phyloP scores from a whole-genome alignment of 2,329 filamentous ascomycete genomes.

The Botrytis pseudocinerea region DNA sequence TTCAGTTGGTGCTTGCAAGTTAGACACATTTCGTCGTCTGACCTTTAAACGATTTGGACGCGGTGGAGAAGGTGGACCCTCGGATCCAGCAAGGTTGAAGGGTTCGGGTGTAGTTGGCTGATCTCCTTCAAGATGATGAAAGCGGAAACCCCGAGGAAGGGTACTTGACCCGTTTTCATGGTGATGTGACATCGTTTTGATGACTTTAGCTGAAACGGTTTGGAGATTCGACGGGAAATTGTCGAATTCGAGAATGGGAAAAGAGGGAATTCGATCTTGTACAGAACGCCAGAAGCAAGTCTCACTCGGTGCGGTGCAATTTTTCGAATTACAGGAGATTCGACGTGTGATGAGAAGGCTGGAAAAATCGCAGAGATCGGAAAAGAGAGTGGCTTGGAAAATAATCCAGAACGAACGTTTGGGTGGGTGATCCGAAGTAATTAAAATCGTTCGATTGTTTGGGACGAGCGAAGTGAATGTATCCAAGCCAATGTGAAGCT shows the following conservation, averaged over 20 bases:
- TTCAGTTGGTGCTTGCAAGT: slow-evolving; percentile 56
- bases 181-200: slow-evolving; percentile 34
- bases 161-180: slow-evolving; percentile 37
- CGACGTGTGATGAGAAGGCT: slow-evolving; percentile 9
- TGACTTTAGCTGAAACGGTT: slow-evolving; percentile 23
- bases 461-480: slow-evolving; percentile 1
- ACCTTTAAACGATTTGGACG: slow-evolving; percentile 38
- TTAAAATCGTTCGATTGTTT: not conserved
- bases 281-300: slow-evolving; percentile 23
- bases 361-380: not conserved
- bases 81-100: slow-evolving; percentile 26
- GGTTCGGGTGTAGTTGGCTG: slow-evolving; percentile 39
- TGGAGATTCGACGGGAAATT: slow-evolving; percentile 28
- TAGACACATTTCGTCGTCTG: slow-evolving; percentile 37
- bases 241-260: not conserved
- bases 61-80: slow-evolving; percentile 38
- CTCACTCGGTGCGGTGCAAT: slow-evolving; percentile 18
- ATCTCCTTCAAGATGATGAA: slow-evolving; percentile 32
- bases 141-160: slow-evolving; percentile 40
- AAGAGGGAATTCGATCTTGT: slow-evolving; percentile 17
- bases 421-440: not conserved
- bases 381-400: not conserved
- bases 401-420: slow-evolving; percentile 8
- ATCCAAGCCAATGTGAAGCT: not conserved
- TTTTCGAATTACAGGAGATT: slow-evolving; percentile 27